A percentile compares a stretch with the other conserved stretches of the same genome.
phyloP scores from a whole-genome alignment of 805 yeast genomes.

The Spathaspora sp. region DNA sequence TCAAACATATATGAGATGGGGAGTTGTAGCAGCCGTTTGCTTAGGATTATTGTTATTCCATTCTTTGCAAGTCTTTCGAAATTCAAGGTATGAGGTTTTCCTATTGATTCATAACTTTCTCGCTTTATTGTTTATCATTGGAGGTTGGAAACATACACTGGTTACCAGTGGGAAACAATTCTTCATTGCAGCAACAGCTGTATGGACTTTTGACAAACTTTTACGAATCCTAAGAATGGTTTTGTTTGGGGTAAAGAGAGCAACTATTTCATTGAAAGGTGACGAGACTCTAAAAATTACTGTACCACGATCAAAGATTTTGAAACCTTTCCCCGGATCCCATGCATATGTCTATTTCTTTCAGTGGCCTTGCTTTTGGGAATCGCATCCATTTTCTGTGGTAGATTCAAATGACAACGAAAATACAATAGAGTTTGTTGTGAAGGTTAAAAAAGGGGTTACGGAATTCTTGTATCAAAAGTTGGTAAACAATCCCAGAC shows the following conservation, averaged over 20 bases:
- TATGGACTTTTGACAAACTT: conserved; percentile 36
- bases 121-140: conserved; percentile 44
- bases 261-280: conserved; percentile 32
- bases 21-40: conserved; percentile 23
- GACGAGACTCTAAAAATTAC: conserved; percentile 41
- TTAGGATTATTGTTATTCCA: conserved; percentile 45
- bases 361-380: conserved; percentile 40
- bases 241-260: conserved; percentile 31
- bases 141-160: conserved; percentile 52
- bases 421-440: conserved; percentile 43
- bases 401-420: conserved; percentile 15
- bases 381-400: conserved; percentile 43
- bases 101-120: conserved; percentile 28
- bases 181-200: conserved; percentile 27
- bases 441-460: conserved; percentile 53
- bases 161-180: conserved; percentile 21
- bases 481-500: conserved; percentile 23
- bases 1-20: conserved; percentile 20
- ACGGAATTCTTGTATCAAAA: conserved; percentile 34
- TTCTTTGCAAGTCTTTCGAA: conserved; percentile 50
- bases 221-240: conserved; percentile 26
- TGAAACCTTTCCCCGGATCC: conserved; percentile 40
- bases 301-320: conserved; percentile 44
- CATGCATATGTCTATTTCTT: conserved; percentile 38
- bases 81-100: conserved; percentile 50